Conservation (phyloP, 78 protist species). For the Cyanophora paradoxa region DNA sequence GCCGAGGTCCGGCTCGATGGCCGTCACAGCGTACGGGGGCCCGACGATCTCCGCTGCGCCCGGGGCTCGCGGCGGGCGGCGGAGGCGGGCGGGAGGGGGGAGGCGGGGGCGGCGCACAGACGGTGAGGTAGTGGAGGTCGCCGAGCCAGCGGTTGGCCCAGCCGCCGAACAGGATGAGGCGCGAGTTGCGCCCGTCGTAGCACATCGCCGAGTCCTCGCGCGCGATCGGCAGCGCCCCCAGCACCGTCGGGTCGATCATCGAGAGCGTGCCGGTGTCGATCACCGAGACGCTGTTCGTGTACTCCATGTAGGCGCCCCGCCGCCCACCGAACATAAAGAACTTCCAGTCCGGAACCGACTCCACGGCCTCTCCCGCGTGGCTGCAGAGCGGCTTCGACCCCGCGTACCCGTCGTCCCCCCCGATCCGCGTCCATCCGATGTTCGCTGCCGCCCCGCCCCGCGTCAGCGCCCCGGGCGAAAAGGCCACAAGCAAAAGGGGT, state of each 20-base stretch:
- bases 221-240: neutral
- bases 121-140: neutral
- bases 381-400: neutral
- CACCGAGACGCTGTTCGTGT: neutral
- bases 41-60: slow-evolving; percentile 30
- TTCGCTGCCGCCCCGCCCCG: too few species aligned
- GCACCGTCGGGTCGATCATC: neutral
- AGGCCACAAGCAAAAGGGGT: too few species aligned
- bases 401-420: neutral
- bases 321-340: neutral
- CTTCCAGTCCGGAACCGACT: neutral
- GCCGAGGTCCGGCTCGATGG: slow-evolving; percentile 3
- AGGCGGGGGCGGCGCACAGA: neutral
- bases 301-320: neutral
- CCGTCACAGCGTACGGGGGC: slow-evolving; percentile 22
- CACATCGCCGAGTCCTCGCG: slow-evolving; percentile 27
- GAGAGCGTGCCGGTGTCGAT: neutral
- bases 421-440: neutral
- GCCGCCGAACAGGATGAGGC: slow-evolving; percentile 23
- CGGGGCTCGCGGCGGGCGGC: neutral
- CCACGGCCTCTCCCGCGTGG: neutral
- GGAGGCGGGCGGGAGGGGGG: neutral
- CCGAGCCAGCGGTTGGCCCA: slow-evolving; percentile 21
- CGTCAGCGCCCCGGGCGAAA: too few species aligned
- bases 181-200: neutral